Conservation (phyloP, 176 grass and related monocot genomes). For the Avena insularis region DNA sequence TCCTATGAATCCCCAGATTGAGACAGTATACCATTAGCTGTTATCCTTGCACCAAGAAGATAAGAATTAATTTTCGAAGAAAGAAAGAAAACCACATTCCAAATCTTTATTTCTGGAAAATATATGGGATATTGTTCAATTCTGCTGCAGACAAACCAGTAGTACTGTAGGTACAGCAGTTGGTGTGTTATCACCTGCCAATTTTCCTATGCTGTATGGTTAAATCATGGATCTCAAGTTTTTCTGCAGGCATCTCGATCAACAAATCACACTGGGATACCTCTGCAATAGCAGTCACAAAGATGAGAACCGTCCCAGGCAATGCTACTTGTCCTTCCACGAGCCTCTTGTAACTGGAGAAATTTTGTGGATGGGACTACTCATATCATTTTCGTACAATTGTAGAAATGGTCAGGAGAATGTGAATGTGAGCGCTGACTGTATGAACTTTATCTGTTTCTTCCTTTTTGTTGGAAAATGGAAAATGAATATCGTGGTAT, state of each 20-base stretch:
- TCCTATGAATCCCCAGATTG: neutral
- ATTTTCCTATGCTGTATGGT: neutral
- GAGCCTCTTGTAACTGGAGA: neutral
- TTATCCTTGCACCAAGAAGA: neutral
- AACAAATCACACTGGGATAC: neutral
- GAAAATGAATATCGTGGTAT: neutral
- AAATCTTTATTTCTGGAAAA: neutral
- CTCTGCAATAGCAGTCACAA: constrained; percentile 9
- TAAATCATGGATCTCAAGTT: neutral
- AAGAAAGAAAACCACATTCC: neutral
- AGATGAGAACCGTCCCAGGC: constrained; percentile 2
- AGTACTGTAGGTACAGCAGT: neutral
- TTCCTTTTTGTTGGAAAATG: neutral
- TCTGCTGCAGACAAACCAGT: neutral
- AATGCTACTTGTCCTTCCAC: constrained; percentile 34
- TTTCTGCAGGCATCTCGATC: constrained; percentile 14
- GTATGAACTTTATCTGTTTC: neutral
- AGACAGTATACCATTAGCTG: neutral
- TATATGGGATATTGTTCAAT: neutral
- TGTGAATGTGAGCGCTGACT: neutral
- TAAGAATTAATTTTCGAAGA: neutral
- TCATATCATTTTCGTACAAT: neutral
- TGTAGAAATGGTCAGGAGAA: neutral
- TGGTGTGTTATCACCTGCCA: neutral
- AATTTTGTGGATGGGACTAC: neutral